Percentiles rank a stretch among this genome's conserved stretches.
Evolutionary conservation across 306 rosid species (phyloP).

Genomic region (Casuarina equisetifolia): DNA sequence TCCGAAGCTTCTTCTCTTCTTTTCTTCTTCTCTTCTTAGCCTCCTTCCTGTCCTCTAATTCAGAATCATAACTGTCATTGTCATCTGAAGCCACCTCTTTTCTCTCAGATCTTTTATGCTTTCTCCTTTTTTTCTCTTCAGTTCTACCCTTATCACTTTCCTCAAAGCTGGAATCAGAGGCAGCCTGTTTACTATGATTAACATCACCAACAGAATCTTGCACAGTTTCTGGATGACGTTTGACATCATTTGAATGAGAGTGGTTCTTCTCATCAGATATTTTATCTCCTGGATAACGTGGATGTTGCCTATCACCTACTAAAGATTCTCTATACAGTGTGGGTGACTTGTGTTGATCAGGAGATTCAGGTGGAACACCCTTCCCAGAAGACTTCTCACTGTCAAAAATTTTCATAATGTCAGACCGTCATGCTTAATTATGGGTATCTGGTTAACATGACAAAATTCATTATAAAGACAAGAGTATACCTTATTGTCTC

Average conservation of each 20-base stretch:
- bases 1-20: conserved; percentile 78
- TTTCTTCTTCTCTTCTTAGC: conserved; percentile 76
- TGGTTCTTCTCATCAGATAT: conserved; percentile 49
- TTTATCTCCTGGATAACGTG: conserved; percentile 42
- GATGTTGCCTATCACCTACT: conserved; percentile 46
- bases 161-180: conserved; percentile 62
- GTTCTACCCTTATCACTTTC: conserved; percentile 54
- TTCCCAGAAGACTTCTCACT: conserved; percentile 48
- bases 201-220: conserved; percentile 38
- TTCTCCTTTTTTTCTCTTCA: conserved; percentile 63
- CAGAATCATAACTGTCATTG: conserved; percentile 69
- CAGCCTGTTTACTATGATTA: conserved; percentile 41
- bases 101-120: conserved; percentile 78
- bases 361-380: conserved; percentile 33
- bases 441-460: conserved; percentile 13
- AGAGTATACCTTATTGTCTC: conserved; percentile 47
- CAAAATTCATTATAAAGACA: conserved; percentile 24
- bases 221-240: conserved; percentile 34
- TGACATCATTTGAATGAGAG: conserved; percentile 33
- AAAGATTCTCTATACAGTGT: conserved; percentile 35
- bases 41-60: conserved; percentile 70
- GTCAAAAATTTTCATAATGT: conserved; percentile 37
- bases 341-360: conserved; percentile 45
- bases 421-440: conserved; percentile 27
- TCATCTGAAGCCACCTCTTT: conserved; percentile 59